Percentiles rank a stretch among this genome's conserved stretches.
phyloP scores from a whole-genome alignment of 768 basidiomycete genomes.

The Harrya chromipes region DNA sequence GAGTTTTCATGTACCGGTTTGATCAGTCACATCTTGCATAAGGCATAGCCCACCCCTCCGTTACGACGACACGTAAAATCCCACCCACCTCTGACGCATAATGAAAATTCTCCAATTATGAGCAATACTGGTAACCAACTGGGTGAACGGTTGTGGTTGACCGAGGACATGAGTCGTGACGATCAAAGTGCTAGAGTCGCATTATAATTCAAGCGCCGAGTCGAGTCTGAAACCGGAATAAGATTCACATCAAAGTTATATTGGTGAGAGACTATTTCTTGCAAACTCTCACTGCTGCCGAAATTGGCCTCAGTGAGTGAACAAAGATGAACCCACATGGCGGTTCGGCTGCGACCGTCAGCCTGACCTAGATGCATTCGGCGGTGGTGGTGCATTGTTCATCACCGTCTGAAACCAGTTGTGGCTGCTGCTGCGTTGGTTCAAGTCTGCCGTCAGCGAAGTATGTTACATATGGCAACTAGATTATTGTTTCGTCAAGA shows the following conservation, averaged over 20 bases:
- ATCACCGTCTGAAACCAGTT: constrained; percentile 3
- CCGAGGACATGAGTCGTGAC: background rate
- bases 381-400: constrained; percentile 3
- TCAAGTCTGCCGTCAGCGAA: constrained; percentile 16
- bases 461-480: constrained; percentile 7
- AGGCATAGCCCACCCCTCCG: constrained; percentile 9
- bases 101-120: background rate
- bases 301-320: background rate
- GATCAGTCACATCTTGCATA: constrained; percentile 6
- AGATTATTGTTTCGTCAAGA: constrained; percentile 16
- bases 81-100: constrained; percentile 4
- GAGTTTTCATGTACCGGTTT: constrained; percentile 5
- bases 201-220: background rate
- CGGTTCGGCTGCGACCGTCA: background rate
- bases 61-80: constrained; percentile 23
- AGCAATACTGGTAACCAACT: background rate
- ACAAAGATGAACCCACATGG: background rate
- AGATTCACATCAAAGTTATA: background rate
- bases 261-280: background rate
- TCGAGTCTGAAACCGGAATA: background rate
- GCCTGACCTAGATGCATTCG: no score
- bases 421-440: constrained; percentile 11
- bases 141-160: background rate
- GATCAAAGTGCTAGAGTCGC: background rate
- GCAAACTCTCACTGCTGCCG: background rate